Conservation (phyloP, 129 eudicot species). For the Sambucus nigra region DNA sequence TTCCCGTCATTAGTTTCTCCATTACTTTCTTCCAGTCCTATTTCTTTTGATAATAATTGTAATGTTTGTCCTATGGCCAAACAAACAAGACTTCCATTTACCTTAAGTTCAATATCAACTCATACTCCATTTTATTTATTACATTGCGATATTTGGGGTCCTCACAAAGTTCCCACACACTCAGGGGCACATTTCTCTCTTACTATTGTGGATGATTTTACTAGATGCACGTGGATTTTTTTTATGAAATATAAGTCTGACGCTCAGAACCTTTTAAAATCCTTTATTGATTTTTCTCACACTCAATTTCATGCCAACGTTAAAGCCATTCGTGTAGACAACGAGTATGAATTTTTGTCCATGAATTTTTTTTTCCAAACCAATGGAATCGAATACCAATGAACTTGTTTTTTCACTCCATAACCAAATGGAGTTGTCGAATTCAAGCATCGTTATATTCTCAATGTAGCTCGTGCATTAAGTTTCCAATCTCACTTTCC, state of each 20-base stretch:
- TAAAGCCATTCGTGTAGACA: neutral
- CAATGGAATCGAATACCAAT: neutral
- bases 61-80: neutral
- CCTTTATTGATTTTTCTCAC: neutral
- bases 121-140: neutral
- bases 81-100: neutral
- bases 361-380: neutral
- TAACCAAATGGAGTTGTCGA: neutral
- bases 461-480: neutral
- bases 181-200: neutral
- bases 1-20: neutral
- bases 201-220: neutral
- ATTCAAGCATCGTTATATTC: neutral
- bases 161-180: neutral
- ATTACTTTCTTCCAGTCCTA: neutral
- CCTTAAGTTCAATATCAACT: neutral
- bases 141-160: constrained; percentile 1
- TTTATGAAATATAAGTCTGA: neutral
- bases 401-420: neutral
- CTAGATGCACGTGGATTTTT: neutral
- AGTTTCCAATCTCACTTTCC: no score
- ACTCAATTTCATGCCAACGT: neutral
- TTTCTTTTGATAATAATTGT: neutral
- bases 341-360: neutral
- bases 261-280: neutral